phyloP scores from a whole-genome alignment of 2,329 filamentous ascomycete genomes.

The Xylaria sp. region DNA sequence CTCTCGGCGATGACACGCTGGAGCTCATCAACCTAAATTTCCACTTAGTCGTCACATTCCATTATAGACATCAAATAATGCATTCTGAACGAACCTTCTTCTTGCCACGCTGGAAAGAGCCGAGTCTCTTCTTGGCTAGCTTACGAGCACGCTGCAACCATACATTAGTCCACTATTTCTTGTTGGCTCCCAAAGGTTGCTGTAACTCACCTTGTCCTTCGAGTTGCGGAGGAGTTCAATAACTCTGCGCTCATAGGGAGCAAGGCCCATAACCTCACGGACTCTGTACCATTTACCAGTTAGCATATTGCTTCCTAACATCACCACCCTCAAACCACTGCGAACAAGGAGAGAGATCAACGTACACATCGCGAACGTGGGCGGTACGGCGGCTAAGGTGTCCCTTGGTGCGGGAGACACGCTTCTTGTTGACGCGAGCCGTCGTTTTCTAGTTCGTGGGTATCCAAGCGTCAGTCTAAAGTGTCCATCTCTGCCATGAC shows the following conservation, averaged over 20 bases:
- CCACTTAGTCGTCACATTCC: background rate
- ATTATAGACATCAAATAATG: background rate
- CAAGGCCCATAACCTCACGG: constrained; percentile 96
- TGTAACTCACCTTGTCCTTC: constrained; percentile 77
- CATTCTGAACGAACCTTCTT: constrained; percentile 72
- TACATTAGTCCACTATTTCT: background rate
- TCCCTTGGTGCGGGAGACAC: constrained; percentile 87
- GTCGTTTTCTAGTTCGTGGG: constrained; percentile 74
- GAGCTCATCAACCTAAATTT: constrained; percentile 73
- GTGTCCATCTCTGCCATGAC: constrained; percentile 59
- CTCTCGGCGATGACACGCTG: constrained; percentile 97
- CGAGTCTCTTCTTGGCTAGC: constrained; percentile 99
- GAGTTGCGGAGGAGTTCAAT: constrained; percentile 99
- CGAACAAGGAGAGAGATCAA: background rate
- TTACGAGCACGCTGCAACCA: constrained; percentile 78
- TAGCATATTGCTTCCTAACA: background rate
- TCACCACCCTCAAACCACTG: background rate
- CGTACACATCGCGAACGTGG: constrained; percentile 85
- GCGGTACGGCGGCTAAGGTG: constrained; percentile 95
- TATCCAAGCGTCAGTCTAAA: constrained; percentile 53
- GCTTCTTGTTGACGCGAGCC: constrained; percentile 75
- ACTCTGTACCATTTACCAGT: constrained; percentile 51
- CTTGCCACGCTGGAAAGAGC: constrained; percentile 98
- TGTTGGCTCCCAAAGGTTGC: background rate
- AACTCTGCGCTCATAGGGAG: constrained; percentile 96